Evolutionary conservation across 139 green algal species (phyloP).

Genomic region (Deuterostichococcus epilithicus): DNA sequence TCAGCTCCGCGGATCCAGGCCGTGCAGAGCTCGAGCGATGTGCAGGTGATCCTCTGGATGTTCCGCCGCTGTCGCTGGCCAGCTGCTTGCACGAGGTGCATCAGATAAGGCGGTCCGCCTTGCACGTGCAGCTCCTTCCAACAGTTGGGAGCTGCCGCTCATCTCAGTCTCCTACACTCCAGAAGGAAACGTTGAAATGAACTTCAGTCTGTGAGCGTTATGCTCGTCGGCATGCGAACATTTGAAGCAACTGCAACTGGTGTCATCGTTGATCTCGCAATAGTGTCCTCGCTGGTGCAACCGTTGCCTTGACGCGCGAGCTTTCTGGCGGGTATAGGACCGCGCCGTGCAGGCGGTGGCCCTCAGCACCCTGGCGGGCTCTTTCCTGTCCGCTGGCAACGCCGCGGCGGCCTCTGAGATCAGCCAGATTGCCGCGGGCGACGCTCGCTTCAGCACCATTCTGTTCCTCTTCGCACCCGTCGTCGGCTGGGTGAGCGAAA

Average conservation of each 20-base stretch:
- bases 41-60: background rate
- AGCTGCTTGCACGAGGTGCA: background rate
- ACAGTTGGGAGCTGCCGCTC: too few relatives aligned
- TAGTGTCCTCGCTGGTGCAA: too few relatives aligned
- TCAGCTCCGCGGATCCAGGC: too few relatives aligned
- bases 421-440: slow-evolving; percentile 18
- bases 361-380: background rate
- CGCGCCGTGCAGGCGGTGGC: background rate
- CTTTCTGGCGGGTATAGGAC: background rate
- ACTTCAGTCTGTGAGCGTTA: too few relatives aligned
- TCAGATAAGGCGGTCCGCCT: background rate
- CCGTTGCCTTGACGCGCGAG: too few relatives aligned
- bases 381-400: background rate
- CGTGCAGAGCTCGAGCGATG: background rate
- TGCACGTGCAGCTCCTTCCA: background rate
- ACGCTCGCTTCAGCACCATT: slow-evolving; percentile 60
- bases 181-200: too few relatives aligned
- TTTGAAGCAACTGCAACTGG: too few relatives aligned
- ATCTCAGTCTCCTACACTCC: too few relatives aligned
- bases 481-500: slow-evolving; percentile 41
- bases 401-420: background rate
- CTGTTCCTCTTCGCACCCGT: slow-evolving; percentile 48
- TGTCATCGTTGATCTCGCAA: too few relatives aligned
- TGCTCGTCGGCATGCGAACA: too few relatives aligned
- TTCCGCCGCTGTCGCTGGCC: background rate